Conservation (phyloP, 257 asterid genomes). For the Solanum gandarillasii region DNA sequence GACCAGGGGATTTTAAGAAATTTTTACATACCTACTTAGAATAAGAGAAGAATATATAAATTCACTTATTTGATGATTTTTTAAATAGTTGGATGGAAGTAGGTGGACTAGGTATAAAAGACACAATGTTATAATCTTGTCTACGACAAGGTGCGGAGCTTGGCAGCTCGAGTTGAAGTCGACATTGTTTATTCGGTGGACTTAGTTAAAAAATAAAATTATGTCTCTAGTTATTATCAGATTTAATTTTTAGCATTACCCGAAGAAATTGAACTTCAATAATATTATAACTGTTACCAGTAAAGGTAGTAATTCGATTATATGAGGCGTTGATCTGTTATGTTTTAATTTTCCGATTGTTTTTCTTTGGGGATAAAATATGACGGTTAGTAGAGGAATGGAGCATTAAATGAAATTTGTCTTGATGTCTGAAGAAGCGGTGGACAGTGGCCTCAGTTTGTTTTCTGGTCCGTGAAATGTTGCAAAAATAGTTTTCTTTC, state of each 20-base stretch:
- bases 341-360: too few relatives aligned
- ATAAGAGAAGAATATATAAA: too few relatives aligned
- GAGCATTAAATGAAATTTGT: neutral
- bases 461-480: neutral
- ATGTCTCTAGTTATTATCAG: too few relatives aligned
- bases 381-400: neutral
- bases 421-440: neutral
- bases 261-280: neutral
- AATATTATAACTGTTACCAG: neutral
- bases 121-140: neutral
- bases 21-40: too few relatives aligned
- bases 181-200: too few relatives aligned
- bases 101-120: neutral
- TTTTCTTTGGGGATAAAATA: neutral
- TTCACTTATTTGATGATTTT: neutral
- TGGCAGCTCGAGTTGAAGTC: too few relatives aligned
- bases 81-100: neutral
- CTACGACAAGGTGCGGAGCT: too few relatives aligned
- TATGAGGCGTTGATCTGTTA: neutral
- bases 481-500: neutral
- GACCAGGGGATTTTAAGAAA: neutral
- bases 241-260: too few relatives aligned
- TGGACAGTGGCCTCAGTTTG: neutral
- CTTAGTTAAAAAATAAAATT: too few relatives aligned
- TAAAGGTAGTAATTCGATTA: neutral